phyloP scores from a whole-genome alignment of 78 protist species.

The Bigelowiella natans region DNA sequence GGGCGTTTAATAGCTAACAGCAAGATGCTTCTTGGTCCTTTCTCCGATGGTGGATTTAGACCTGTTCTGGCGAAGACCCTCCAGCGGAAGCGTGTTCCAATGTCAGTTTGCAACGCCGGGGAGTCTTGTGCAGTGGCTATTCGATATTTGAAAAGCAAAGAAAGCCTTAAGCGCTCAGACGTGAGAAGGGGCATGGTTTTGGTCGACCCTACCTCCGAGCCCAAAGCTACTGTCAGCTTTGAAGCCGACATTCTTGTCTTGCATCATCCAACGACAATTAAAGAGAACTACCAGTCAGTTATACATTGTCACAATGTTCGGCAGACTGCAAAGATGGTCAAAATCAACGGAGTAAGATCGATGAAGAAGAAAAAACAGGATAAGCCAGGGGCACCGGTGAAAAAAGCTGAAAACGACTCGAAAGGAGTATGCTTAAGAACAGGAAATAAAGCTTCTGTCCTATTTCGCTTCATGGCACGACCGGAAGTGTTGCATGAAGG shows the following conservation, averaged over 20 bases:
- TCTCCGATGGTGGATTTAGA: background rate
- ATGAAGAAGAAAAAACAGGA: background rate
- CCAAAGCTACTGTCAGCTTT: background rate
- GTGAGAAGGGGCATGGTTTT: background rate
- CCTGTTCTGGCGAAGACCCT: background rate
- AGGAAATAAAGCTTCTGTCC: background rate
- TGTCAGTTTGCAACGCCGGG: background rate
- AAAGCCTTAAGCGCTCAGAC: background rate
- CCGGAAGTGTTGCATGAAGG: background rate
- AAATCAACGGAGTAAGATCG: no score
- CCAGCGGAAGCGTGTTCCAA: slow-evolving; percentile 1
- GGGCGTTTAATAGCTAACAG: background rate
- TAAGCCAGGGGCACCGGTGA: no score
- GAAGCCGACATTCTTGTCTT: slow-evolving; percentile 65
- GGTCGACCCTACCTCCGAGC: background rate
- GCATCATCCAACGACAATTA: slow-evolving; percentile 81
- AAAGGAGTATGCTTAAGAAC: background rate
- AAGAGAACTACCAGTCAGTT: slow-evolving; percentile 75
- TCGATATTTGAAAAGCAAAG: background rate
- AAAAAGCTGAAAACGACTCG: no score
- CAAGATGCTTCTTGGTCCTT: slow-evolving; percentile 4
- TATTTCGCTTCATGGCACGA: background rate
- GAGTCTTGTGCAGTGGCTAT: background rate
- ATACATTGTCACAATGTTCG: slow-evolving; percentile 62
- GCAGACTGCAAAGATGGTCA: slow-evolving; percentile 7